These are phyloP conservation scores for Termitomyces sp. DNA, from an alignment of 768 basidiomycete species.

Conservation along the genomic window DNA sequence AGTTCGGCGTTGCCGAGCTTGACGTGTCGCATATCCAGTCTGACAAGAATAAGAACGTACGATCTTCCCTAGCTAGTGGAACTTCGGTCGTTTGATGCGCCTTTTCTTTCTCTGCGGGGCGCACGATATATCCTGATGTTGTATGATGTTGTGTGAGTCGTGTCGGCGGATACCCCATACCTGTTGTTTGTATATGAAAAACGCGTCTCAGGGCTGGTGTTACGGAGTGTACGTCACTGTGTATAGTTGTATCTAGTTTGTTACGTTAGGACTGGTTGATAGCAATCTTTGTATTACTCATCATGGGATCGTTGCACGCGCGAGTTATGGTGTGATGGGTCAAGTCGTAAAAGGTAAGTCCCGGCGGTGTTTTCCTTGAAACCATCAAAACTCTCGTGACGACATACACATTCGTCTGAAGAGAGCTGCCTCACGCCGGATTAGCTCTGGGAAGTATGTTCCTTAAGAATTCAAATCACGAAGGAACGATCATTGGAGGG, in stretches of 20 bases:
- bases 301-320: background rate
- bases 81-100: background rate
- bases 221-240: background rate
- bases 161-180: background rate
- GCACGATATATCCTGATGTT: background rate
- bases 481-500: no score
- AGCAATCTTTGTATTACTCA: background rate
- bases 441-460: no score
- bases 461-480: no score
- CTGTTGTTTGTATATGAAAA: background rate
- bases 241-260: background rate
- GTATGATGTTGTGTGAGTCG: background rate
- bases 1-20: conserved; percentile 26
- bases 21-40: conserved; percentile 1
- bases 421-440: no score
- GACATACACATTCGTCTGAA: no score
- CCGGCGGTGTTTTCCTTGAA: no score
- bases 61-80: conserved; percentile 5
- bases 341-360: background rate
- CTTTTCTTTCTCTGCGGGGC: background rate
- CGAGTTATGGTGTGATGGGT: background rate
- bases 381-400: no score
- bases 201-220: background rate
- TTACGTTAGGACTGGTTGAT: background rate
- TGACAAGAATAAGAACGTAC: background rate